Evolutionary conservation across 441 rosid species (phyloP), one percentile per base, ranked within the genome.

Genomic region (Croton setiger): DNA sequence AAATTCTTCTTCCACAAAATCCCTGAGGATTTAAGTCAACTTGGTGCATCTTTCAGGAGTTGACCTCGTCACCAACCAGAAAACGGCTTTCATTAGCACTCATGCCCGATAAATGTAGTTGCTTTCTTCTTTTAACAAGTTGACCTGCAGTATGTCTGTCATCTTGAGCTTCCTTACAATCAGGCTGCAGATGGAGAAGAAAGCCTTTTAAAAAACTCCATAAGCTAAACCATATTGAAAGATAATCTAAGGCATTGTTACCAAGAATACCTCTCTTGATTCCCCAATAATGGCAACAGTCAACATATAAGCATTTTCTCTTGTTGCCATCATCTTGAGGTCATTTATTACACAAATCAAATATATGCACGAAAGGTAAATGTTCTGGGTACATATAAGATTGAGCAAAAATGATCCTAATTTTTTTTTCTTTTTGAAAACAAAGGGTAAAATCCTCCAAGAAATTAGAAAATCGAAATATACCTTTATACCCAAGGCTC

Each of bases 61-160:
- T 68, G n/a, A 80, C 71, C 73, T 78, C 75, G 57, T 90, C 92
- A 35, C 83, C 78, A 8, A 88, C 94, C 8, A 51, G 54, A 71
- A 69, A 91, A 41, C 89, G 89, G 23, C 63, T 83, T 74, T 75
- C 31, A 58, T 69, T 64, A 48, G 77, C 58, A 69, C 82, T 83
- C 75, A 77, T 43, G n/a, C 91, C 92, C 0, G 91, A 81, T 41
- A 73, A 67, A 67, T 88, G 93, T 65, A 86, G 88, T 74, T 84
- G 93, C 77, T 85, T 87, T 73, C 96, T 77, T 79, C 76, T 88
- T 86, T 85, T 89, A 58, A 91, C 80, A 35, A 87, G 94, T 54
- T 78, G 86, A 35, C 75, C 60, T 44, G 93, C 90, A 63, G 85
- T 68, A 41, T 74, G 86, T 72, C 85, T 71, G 78, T 91, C 98